Evolutionary conservation across 306 rosid species (phyloP).

Genomic region (Spatholobus suberectus): DNA sequence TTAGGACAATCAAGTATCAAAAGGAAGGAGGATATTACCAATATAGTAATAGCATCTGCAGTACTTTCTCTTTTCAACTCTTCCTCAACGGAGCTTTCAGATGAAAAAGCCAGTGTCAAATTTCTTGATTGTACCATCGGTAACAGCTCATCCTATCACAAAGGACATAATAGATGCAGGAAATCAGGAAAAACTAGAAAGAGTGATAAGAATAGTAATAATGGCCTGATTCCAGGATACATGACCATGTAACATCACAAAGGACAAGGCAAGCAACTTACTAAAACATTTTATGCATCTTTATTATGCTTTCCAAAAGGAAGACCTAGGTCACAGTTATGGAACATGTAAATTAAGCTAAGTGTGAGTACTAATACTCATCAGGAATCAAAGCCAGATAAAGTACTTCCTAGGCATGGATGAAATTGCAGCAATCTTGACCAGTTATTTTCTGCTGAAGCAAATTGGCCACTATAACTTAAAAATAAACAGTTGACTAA

Average conservation of each 20-base stretch:
- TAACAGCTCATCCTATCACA: conserved; percentile 77
- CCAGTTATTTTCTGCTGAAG: conserved; percentile 21
- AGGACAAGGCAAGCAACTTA: conserved; percentile 33
- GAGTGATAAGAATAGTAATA: conserved; percentile 26
- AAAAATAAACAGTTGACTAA: conserved; percentile 26
- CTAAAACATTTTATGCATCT: conserved; percentile 22
- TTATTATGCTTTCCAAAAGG: conserved; percentile 20
- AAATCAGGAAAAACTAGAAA: conserved; percentile 32
- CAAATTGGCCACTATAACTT: conserved; percentile 2
- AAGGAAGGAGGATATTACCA: conserved; percentile 58
- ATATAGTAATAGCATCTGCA: conserved; percentile 90
- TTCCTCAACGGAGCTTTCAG: conserved; percentile 98
- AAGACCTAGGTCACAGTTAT: conserved; percentile 3
- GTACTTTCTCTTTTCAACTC: conserved; percentile 97
- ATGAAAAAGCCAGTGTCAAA: conserved; percentile 90
- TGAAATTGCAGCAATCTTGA: conserved; percentile 26
- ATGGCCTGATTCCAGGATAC: conserved; percentile 19
- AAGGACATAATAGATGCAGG: conserved; percentile 23
- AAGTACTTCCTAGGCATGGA: conserved; percentile 30
- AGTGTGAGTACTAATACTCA: conserved; percentile 1
- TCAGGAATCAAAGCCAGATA: background rate
- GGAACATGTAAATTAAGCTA: conserved; percentile 8
- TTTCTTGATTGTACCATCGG: conserved; percentile 82
- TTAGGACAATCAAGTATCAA: conserved; percentile 19
- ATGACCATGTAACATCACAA: conserved; percentile 32